Base-by-base conservation (phyloP, 164 flowering plant genomes). In the Stephania japonica region DNA sequence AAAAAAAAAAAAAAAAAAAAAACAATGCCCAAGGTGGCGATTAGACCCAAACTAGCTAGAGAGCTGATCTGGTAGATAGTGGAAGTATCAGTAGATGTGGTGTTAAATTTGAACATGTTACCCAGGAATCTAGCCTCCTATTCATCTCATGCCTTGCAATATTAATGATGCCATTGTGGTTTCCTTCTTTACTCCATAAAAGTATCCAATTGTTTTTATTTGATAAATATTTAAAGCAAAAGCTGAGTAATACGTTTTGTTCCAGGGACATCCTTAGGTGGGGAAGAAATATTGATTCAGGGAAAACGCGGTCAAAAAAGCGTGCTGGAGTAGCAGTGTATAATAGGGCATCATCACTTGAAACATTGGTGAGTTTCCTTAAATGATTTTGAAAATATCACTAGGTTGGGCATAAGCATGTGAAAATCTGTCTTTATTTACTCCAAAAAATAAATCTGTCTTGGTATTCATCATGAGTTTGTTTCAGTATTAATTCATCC, bases 261-360 rank as follows among this genome's bases (percentile, higher is more conserved):
- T 85, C 73, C 81, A 94, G 98, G 80, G 83, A 83, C 75, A 77
- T 90, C 67, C 88, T 94, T 73, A 88, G 92, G 26, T 94, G 97
- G 97, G 98, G 98, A 76, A 92, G 86, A 79, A 94, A 94, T 78
- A 73, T 88, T 32, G 77, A 80, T 71, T 87, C 97, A 56, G 79
- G 91, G 23, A 91, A 87, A 83, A 89, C 94, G 69, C 81, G 84
- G 72, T 86, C 96, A 25, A 85, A 78, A 73, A 92, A 83, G 77
- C 94, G 97, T 75, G 97, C 91, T 80, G 97, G 98, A 75, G 86
- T 81, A 38, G 96, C 97, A 59, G 94, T 89, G 76, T 92, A 92
- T 77, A 92, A 87, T 77, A 83, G 97, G 80, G 97, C 94, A 24
- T 90, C 97, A 70, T 90, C 97, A 26, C 79, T 94, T 71, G 98